Base-by-base conservation (phyloP, 2,329 filamentous ascomycete species). In the Aphanocladium album region DNA sequence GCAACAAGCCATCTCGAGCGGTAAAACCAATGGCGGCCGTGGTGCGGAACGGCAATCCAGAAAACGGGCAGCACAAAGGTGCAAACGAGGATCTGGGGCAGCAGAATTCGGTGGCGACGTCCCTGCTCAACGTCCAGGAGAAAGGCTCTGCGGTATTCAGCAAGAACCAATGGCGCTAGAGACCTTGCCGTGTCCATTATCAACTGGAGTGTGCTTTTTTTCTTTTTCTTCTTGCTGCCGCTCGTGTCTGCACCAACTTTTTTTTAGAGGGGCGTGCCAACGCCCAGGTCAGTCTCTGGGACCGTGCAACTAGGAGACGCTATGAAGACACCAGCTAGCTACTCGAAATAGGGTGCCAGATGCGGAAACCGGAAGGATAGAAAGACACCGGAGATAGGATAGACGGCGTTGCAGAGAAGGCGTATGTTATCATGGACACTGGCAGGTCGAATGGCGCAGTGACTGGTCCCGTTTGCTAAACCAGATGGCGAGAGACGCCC, bases 41-140 rank as follows among this genome's bases (percentile, higher is more conserved):
- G 74, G 66, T 87, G 83, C 1, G 83, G 82, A 62, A 87, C 75
- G 53, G 79, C 72, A 16, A 88, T 76, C 70, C 85, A 88, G 3
- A 83, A 63, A 1, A 79, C 69, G 0, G 83, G 81, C 2, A 88
- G 59, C 46, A 84, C 52, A 49, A 81, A 73, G 30, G 76, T 67
- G 3, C 77, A 79, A 23, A 83, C 62, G 7, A 85, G 61, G 60
- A 77, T 73, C 61, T 82, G 80, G 0, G 83, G 84, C 8, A 87
- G 43, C 19, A 87, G 66, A 19, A 86, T 73, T 2, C 82, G 83
- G 46, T 72, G 73, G 35, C 75, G 68, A 7, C 65, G 69, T 49
- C 80, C 80, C 4, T 76, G 71, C 54, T 72, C 69, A 37, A 75
- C 64, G 47, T 69, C 70, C 2, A 67, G 65, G 49, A 66, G 63